Conservation (phyloP, 768 basidiomycete species). For the Dendrothele bispora region DNA sequence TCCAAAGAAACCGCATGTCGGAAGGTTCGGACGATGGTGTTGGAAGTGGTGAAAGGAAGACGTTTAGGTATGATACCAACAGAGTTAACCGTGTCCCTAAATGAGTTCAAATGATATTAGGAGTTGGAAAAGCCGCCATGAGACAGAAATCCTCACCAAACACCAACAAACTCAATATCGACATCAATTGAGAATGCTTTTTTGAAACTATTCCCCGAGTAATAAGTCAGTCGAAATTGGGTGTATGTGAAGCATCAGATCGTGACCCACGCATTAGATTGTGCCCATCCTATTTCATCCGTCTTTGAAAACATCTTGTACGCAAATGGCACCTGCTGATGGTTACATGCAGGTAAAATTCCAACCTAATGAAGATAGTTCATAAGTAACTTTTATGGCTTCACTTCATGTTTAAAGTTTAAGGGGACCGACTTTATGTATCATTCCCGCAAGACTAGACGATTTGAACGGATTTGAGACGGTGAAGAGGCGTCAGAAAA, state of each 20-base stretch:
- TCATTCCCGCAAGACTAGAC: slow-evolving; percentile 51
- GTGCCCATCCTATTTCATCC: slow-evolving; percentile 42
- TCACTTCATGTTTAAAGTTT: neutral
- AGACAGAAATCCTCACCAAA: slow-evolving; percentile 40
- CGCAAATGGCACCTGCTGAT: slow-evolving; percentile 47
- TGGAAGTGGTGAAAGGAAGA: slow-evolving; percentile 16
- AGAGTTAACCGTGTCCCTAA: slow-evolving; percentile 15
- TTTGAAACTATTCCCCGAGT: too few relatives aligned
- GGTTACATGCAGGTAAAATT: slow-evolving; percentile 38
- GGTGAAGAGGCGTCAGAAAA: neutral
- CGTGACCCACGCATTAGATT: slow-evolving; percentile 44
- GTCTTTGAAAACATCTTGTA: slow-evolving; percentile 52
- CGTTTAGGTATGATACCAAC: slow-evolving; percentile 13
- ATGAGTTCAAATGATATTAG: neutral
- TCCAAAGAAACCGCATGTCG: slow-evolving; percentile 44
- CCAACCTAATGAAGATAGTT: slow-evolving; percentile 20
- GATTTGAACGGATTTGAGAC: neutral
- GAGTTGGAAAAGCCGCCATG: neutral
- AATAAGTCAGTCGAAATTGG: too few relatives aligned
- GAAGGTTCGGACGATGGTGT: slow-evolving; percentile 33
- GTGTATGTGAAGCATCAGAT: too few relatives aligned
- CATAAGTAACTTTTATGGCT: neutral
- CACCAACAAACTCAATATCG: slow-evolving; percentile 53
- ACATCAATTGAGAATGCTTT: slow-evolving; percentile 46
- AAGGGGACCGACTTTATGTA: slow-evolving; percentile 41